Conservation (phyloP, 2,329 filamentous ascomycete species). For the Aspergillus clavatus region DNA sequence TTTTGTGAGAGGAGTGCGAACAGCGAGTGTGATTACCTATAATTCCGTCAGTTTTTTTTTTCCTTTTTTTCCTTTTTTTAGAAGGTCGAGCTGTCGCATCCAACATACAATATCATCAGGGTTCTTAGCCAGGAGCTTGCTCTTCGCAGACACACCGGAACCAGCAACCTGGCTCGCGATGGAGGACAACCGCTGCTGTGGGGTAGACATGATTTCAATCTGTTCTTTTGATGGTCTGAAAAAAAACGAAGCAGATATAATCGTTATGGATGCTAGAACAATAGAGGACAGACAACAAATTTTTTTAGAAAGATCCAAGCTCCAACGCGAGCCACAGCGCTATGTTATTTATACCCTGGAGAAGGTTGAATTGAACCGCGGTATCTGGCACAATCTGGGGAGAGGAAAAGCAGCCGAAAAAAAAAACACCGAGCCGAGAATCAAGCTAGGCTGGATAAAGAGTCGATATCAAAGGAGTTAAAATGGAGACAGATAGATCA, state of each 20-base stretch:
- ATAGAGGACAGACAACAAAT: too few species aligned
- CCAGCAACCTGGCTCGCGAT: slow-evolving; percentile 40
- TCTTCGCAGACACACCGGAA: slow-evolving; percentile 23
- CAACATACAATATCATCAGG: slow-evolving; percentile 38
- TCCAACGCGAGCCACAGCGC: too few species aligned
- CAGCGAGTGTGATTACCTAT: slow-evolving; percentile 39
- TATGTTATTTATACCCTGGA: background rate
- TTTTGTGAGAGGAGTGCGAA: slow-evolving; percentile 38
- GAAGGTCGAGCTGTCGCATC: background rate
- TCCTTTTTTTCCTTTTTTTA: too few species aligned
- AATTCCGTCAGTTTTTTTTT: background rate
- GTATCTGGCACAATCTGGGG: slow-evolving; percentile 1
- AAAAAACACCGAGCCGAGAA: slow-evolving; percentile 10
- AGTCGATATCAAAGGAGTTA: slow-evolving; percentile 2
- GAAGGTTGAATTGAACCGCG: slow-evolving; percentile 7
- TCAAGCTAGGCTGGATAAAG: too few species aligned
- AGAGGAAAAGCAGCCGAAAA: background rate
- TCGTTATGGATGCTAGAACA: too few species aligned
- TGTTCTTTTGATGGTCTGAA: too few species aligned
- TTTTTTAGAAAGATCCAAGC: too few species aligned
- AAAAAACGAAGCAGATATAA: too few species aligned
- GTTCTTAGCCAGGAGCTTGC: slow-evolving; percentile 32
- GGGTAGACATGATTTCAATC: slow-evolving; percentile 31
- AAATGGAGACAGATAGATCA: background rate
- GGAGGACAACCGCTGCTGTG: slow-evolving; percentile 37